Evolutionary conservation across 148 eudicot genomes (phyloP), one percentile per base, ranked within the genome.

Genomic region (Chenopodium suecicum): DNA sequence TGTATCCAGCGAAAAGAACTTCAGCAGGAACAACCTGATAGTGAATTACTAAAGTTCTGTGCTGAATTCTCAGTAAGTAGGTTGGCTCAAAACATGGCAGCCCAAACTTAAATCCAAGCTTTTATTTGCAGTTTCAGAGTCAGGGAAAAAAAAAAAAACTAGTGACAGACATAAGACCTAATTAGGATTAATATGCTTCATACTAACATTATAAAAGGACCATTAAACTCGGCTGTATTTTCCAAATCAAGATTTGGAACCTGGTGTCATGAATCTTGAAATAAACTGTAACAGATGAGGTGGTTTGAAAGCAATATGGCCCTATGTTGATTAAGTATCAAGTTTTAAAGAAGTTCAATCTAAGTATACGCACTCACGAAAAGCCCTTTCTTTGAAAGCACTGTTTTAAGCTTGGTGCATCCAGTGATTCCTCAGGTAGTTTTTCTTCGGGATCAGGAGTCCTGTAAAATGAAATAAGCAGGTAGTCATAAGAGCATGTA

Each of bases 401-500:
- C 69, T 86, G 88, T 84, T 94, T 96, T 82, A 96, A 85, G 65
- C 86, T 86, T 63, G 88, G 86, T 32, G 97, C 99, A 85, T 91
- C 91, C 32, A 94, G 83, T 72, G 98, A 78, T 83, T 95, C 99
- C 85, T 91, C 92, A 23, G 99, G 99, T 79, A 95, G 92, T 86
- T 79, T 92, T 41, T 91, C 99, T 87, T 92, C 98, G 75, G 93
- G 92, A 86, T 95, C 99, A 83, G 99, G 92, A 48, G 78, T 82
- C 91, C 99, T 95, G 80, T 32, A 73, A 70, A 50, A 74, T 31
- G 83, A 66, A 81, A 86, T 7, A 66, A 56, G n/a, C 65, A 64
- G 20, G 16, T 37, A 16, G 19, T 75, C 27, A 73, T 52, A 47
- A 74, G 62, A 56, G 62, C 62, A 56, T 56, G 62, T 56, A 56